Evolutionary conservation across 176 grass and related monocot species (phyloP).

Genomic region (Pontederia crassipes): DNA sequence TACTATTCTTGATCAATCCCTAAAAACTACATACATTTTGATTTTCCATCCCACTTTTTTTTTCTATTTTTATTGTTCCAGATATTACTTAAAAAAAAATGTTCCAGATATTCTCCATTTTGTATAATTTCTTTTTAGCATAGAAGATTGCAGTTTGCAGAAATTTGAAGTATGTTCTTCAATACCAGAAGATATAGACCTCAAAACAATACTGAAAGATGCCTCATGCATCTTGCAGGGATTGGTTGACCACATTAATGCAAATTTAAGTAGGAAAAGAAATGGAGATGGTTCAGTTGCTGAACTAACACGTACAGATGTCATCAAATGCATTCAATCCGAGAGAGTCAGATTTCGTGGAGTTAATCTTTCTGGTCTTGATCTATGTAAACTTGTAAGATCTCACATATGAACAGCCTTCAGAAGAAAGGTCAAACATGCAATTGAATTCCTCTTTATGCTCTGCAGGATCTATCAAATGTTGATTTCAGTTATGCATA

Average conservation of each 20-base stretch:
- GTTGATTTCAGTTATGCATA: conserved; percentile 82
- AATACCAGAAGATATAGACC: no score
- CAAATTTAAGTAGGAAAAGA: conserved; percentile 23
- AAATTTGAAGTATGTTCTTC: no score
- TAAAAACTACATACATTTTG: no score
- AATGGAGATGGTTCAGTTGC: conserved; percentile 16
- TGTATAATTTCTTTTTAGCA: no score
- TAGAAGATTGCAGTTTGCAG: no score
- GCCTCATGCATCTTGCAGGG: conserved; percentile 24
- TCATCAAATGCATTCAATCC: conserved; percentile 58
- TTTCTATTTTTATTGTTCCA: no score
- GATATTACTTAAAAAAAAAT: no score
- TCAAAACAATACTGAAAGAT: no score
- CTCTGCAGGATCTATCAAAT: conserved; percentile 61
- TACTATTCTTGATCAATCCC: no score
- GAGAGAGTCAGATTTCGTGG: conserved; percentile 63
- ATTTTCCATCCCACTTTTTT: no score
- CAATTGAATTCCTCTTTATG: background rate
- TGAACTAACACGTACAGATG: conserved; percentile 36
- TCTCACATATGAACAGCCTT: background rate
- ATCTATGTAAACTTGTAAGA: conserved; percentile 86
- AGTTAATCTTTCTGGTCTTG: conserved; percentile 71
- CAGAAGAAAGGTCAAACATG: background rate
- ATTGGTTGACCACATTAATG: conserved; percentile 32
- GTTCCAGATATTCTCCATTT: no score